Base-by-base conservation (phyloP, 176 grass and related monocot genomes). In the Secale cereale region DNA sequence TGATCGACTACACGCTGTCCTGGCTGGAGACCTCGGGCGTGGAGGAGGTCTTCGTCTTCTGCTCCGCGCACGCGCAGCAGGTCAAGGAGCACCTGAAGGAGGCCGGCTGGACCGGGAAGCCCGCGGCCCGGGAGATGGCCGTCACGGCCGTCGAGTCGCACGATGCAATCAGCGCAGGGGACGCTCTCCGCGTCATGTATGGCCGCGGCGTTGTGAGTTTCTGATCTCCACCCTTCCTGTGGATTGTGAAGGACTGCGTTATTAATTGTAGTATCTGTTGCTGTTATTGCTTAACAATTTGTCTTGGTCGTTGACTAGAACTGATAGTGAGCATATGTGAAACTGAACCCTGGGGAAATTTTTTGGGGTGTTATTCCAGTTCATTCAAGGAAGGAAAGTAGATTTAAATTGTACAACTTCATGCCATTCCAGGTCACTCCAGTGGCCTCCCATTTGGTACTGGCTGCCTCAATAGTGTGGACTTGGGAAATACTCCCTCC, bases 31-130 rank as follows among this genome's bases (percentile, higher is more conserved):
- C 97, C 29, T 90, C 82, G 7, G 88, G 93, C 10, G 97, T 90
- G 80, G 90, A 99, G 62, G 97, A 99, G 82, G 90, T 84, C 35
- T 94, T 96, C 82, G 89, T 99, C 65, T 99, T 99, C 64, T 99
- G 93, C 86, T 90, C 85, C 20, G 82, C 97, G 65, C 97, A 99
- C 85, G 82, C 97, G 30, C 79, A 88, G 68, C 88, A 96, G 86
- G 90, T 99, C 45, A 99, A 92, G 90, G 88, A 90, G 7, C 92
- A 99, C 88, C 77, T 99, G 14, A 64, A 87, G 17, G 91, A 60
- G 74, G 85, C 93, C 2, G 84, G 93, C 4, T 96, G 94, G 97
- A 79, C 82, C 0, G 84, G 86, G 43, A 89, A 86, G 78, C 27
- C 80, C 6, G 68, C 67, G 8, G 50, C 88, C 20, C 70, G 82